Base-by-base conservation (phyloP, 345 rosid species). In the Mallotus nudiflorus region DNA sequence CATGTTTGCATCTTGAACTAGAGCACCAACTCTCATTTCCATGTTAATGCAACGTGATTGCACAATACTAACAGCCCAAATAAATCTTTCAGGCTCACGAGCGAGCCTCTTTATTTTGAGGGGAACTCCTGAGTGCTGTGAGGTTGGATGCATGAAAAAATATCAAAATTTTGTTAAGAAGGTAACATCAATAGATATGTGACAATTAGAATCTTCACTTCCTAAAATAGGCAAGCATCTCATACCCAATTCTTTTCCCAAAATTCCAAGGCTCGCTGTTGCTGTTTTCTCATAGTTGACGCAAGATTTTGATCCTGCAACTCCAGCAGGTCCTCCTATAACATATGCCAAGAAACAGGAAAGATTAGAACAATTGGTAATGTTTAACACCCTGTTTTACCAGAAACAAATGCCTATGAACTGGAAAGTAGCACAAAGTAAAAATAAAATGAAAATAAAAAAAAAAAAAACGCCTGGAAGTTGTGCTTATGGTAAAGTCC, bases 201-300 rank as follows among this genome's bases (percentile, higher is more conserved):
- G 62, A 24, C 25, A 72, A 66, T 1, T 12, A 52, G 13, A 54
- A 66, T 46, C 11, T 64, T 66, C 68, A 60, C 42, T 35, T 46
- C 19, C 15, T 28, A 56, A 53, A 35, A 58, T 16, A 69, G 63
- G 55, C n/a, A 45, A 8, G 31, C 42, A 69, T 66, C 74, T 62
- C 19, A 56, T 83, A 90, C 98, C 98, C 96, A 94, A 80, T 94
- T 88, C 85, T 83, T 88, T 82, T 82, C 91, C 96, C 96, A 94
- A 77, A 94, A 91, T 18, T 87, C 89, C 48, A 85, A 51, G 75
- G 83, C 96, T 65, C 95, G 85, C 33, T 68, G 59, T 60, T 88
- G 96, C 74, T 89, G 90, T 75, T 81, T 76, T 84, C 82, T 91
- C 82, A 94, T 88, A 39, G 85, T 87, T 73, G 88, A 83, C 72